Evolutionary conservation across 2,329 filamentous ascomycete genomes (phyloP), one percentile per base, ranked within the genome.

Genomic region (Cytospora schulzeri): DNA sequence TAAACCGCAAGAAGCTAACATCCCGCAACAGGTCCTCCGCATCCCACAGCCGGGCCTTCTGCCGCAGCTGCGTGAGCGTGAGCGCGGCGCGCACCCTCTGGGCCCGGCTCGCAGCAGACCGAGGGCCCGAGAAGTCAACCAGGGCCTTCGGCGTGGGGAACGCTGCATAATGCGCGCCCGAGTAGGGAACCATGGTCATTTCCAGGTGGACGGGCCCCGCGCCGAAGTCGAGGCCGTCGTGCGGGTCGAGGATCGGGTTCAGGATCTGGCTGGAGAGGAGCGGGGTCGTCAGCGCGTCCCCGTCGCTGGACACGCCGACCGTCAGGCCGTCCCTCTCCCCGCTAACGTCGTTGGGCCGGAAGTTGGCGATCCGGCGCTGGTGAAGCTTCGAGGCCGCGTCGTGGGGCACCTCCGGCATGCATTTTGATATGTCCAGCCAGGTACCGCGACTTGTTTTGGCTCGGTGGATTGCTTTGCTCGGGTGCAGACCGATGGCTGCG

Each of bases 1-100:
- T 82, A 12, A 80, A 79, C n/a, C 83, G 80, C 28, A 86, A 69
- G 33, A 86, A 72, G 57, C 66, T 63, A 11, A 67, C 54, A 4
- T 62, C 57, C 22, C 48, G 56, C 33, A 67, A 15, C 24, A 63
- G 31, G n/a, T 65, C 53, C 28, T 51, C 54, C 12, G 28, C 57
- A 6, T 41, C 33, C 33, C 38, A 45, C 24, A 53, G 52, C 28
- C 31, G 26, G 45, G 50, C 61, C 22, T 62, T 56, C 38, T 62
- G 38, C 22, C 60, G 60, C 41, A 62, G 51, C 38, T 62, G 60
- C 8, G 26, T 14, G 22, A 35, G 54, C 38, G 33, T 56, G n/a
- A 62, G 60, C n/a, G 60, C 38, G 28, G 50, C 52, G 12, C 24
- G 60, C 6, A 62, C 38, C 8, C 33, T 45, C 29, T 62, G 60